Evolutionary conservation across 768 basidiomycete species (phyloP).

Genomic region (Lactarius trivialis): DNA sequence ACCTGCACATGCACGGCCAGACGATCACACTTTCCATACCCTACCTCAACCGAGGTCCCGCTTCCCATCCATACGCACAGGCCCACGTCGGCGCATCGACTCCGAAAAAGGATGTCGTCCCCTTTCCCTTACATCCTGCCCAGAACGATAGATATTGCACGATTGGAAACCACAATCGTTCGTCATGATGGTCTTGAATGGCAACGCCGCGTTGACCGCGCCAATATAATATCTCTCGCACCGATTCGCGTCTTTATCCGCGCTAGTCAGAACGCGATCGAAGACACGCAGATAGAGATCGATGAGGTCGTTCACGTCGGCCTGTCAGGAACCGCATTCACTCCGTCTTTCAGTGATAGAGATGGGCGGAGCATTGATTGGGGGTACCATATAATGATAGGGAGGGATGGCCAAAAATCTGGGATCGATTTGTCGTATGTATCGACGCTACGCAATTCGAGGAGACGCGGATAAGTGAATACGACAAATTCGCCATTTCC

Average conservation of each 20-base stretch:
- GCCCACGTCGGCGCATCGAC: too few relatives aligned
- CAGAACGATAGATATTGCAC: too few relatives aligned
- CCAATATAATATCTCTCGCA: constrained; percentile 3
- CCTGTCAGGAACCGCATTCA: neutral
- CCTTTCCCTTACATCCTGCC: too few relatives aligned
- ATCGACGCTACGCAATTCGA: neutral
- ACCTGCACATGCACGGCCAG: too few relatives aligned
- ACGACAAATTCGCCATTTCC: neutral
- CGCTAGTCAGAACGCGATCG: neutral
- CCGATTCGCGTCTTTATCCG: neutral
- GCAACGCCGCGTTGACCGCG: neutral
- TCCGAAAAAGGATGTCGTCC: too few relatives aligned
- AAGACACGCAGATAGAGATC: constrained; percentile 1
- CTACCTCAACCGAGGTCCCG: too few relatives aligned
- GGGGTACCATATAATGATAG: constrained; percentile 4
- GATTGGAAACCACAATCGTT: too few relatives aligned
- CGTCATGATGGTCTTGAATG: neutral
- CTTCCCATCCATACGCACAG: too few relatives aligned
- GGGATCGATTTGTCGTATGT: neutral
- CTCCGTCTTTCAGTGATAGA: neutral
- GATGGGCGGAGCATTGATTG: neutral
- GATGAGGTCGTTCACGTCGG: neutral
- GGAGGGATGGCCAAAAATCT: neutral
- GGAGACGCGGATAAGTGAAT: neutral
- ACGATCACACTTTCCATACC: too few relatives aligned